phyloP scores from a whole-genome alignment of 78 protist genomes.

The Dictyostelium capitatum region DNA sequence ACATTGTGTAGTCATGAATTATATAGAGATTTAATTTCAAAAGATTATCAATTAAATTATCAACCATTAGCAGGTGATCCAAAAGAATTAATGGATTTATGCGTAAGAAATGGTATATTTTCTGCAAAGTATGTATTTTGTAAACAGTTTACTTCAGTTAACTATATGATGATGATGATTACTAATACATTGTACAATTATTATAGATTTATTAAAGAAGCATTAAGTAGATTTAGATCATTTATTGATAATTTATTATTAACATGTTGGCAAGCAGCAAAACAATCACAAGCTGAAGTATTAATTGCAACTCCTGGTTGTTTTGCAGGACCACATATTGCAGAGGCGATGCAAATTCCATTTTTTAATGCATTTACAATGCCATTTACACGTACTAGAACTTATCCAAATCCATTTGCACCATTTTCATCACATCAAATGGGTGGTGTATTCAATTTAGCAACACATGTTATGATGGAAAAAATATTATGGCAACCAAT shows the following conservation, averaged over 20 bases:
- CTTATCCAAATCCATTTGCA: slow-evolving; percentile 77
- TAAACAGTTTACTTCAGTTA: too few relatives aligned
- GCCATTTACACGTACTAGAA: slow-evolving; percentile 72
- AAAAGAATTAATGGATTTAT: slow-evolving; percentile 77
- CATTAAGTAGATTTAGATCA: slow-evolving; percentile 54
- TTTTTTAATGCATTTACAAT: slow-evolving; percentile 76
- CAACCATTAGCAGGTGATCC: slow-evolving; percentile 83
- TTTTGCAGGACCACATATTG: slow-evolving; percentile 85
- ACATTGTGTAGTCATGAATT: slow-evolving; percentile 65
- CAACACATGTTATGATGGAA: slow-evolving; percentile 77
- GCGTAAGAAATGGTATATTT: slow-evolving; percentile 76
- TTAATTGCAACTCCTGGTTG: slow-evolving; percentile 83
- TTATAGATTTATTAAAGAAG: slow-evolving; percentile 73
- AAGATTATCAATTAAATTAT: slow-evolving; percentile 56
- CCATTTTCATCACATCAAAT: slow-evolving; percentile 65
- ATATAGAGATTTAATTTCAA: slow-evolving; percentile 25
- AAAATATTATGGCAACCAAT: slow-evolving; percentile 72
- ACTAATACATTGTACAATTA: too few relatives aligned
- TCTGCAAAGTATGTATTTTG: too few relatives aligned
- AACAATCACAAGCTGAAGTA: slow-evolving; percentile 59
- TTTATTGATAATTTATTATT: slow-evolving; percentile 73
- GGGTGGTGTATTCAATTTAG: slow-evolving; percentile 75
- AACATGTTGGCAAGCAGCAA: slow-evolving; percentile 70
- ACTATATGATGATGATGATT: too few relatives aligned
- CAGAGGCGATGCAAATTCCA: slow-evolving; percentile 73